Evolutionary conservation across 176 grass and related monocot genomes (phyloP).

Genomic region (Echinochloa phyllopogon): DNA sequence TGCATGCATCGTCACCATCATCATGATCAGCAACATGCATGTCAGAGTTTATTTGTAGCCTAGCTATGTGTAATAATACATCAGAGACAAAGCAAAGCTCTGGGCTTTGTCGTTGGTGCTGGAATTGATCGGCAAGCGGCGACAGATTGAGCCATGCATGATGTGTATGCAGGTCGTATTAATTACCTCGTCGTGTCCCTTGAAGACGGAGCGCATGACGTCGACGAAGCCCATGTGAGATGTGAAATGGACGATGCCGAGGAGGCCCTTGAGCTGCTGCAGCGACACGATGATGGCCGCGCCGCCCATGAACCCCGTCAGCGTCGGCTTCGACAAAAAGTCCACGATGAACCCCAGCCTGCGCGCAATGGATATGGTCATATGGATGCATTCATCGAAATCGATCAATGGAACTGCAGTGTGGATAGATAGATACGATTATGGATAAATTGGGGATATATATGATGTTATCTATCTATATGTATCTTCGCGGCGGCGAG

Average conservation of each 20-base stretch:
- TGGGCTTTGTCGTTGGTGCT: neutral
- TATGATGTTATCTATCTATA: too few relatives aligned
- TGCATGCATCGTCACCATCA: slow-evolving; percentile 1
- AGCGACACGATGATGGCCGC: slow-evolving; percentile 96
- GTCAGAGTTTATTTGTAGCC: slow-evolving; percentile 9
- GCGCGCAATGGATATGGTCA: neutral
- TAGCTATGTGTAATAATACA: neutral
- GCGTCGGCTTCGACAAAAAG: slow-evolving; percentile 92
- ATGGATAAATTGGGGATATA: too few relatives aligned
- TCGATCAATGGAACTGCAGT: neutral
- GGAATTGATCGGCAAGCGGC: neutral
- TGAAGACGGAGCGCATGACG: slow-evolving; percentile 84
- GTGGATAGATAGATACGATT: too few relatives aligned
- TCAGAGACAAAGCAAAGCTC: neutral
- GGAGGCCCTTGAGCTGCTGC: slow-evolving; percentile 91
- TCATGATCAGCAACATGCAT: neutral
- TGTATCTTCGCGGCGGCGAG: too few relatives aligned
- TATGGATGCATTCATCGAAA: neutral
- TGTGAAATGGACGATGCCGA: slow-evolving; percentile 95
- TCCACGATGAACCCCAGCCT: slow-evolving; percentile 92
- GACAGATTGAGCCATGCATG: neutral
- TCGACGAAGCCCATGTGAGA: slow-evolving; percentile 84
- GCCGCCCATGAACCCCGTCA: slow-evolving; percentile 92
- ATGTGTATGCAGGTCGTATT: too few relatives aligned
- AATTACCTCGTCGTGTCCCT: slow-evolving; percentile 62